These are phyloP conservation scores for Chrysochromulina parva DNA, from an alignment of 78 protist genomes.

Conservation along the genomic window DNA sequence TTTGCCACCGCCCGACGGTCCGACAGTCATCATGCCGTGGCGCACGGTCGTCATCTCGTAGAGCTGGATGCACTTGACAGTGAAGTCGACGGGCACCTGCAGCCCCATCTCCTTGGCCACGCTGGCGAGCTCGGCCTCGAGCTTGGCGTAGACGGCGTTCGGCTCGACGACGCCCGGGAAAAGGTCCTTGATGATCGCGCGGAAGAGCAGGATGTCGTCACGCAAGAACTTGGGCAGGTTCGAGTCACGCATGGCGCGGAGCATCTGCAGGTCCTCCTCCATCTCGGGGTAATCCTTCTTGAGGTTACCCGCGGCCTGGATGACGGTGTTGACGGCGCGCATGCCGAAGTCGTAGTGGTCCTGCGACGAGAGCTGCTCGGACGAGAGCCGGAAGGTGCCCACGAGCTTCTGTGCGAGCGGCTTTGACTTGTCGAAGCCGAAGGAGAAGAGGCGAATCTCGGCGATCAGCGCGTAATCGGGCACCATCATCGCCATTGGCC, in stretches of 20 bases:
- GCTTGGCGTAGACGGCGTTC: not conserved
- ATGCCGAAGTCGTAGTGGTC: constrained; percentile 84
- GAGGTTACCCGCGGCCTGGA: constrained; percentile 79
- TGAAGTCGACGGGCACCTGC: constrained; percentile 52
- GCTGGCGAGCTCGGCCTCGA: constrained; percentile 11
- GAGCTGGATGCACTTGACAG: constrained; percentile 75
- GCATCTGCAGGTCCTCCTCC: constrained; percentile 75
- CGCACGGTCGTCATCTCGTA: constrained; percentile 84
- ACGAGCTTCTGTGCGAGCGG: constrained; percentile 65
- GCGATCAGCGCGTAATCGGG: constrained; percentile 80
- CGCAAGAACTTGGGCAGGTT: constrained; percentile 88
- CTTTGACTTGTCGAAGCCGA: constrained; percentile 63
- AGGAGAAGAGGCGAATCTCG: constrained; percentile 76
- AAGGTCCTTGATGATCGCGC: constrained; percentile 57
- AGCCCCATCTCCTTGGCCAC: not conserved
- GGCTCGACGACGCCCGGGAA: constrained; percentile 65
- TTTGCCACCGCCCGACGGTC: constrained; percentile 91
- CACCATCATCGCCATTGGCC: constrained; percentile 77
- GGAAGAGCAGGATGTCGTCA: constrained; percentile 70
- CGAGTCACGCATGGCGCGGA: constrained; percentile 86
- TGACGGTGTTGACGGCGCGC: constrained; percentile 91
- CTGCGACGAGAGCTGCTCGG: constrained; percentile 79
- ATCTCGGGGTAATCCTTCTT: constrained; percentile 58
- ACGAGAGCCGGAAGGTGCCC: constrained; percentile 71
- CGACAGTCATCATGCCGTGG: constrained; percentile 93